These are phyloP conservation scores for Tricholoma bakamatsutake DNA, from an alignment of 768 basidiomycete species.

Conservation along the genomic window DNA sequence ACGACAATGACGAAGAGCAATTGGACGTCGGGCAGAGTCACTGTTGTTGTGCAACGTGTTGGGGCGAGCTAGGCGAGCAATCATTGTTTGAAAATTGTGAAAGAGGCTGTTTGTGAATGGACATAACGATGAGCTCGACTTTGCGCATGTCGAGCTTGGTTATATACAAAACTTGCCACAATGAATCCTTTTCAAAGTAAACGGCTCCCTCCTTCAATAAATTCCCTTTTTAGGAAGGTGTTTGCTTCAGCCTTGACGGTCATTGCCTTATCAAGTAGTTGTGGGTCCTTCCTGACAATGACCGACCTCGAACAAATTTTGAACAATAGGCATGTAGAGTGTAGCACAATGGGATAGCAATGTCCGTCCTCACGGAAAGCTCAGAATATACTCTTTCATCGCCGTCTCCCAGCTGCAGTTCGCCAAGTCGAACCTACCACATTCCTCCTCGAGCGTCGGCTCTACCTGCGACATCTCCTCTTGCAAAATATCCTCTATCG, in stretches of 20 bases:
- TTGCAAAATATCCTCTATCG: slow-evolving; percentile 13
- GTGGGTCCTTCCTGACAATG: too few species aligned
- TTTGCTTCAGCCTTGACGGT: neutral
- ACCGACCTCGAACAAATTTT: too few species aligned
- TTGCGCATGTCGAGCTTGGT: neutral
- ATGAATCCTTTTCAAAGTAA: neutral
- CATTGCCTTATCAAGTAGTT: neutral
- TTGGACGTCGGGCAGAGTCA: neutral
- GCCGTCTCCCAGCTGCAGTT: slow-evolving; percentile 53
- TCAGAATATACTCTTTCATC: slow-evolving; percentile 60
- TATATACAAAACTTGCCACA: neutral
- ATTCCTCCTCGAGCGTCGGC: slow-evolving; percentile 29
- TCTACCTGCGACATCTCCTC: slow-evolving; percentile 28
- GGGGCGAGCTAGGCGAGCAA: neutral
- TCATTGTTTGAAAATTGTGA: neutral
- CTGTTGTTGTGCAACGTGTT: neutral
- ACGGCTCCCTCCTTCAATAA: too few species aligned
- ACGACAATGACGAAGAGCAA: neutral
- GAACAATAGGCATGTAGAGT: too few species aligned
- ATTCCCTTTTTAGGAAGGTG: neutral
- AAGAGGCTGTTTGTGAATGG: neutral
- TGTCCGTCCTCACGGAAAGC: slow-evolving; percentile 41
- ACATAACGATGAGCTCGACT: neutral
- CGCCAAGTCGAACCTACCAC: slow-evolving; percentile 40
- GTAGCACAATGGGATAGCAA: neutral